Conservation (phyloP, 345 rosid genomes). For the Draba incana region DNA sequence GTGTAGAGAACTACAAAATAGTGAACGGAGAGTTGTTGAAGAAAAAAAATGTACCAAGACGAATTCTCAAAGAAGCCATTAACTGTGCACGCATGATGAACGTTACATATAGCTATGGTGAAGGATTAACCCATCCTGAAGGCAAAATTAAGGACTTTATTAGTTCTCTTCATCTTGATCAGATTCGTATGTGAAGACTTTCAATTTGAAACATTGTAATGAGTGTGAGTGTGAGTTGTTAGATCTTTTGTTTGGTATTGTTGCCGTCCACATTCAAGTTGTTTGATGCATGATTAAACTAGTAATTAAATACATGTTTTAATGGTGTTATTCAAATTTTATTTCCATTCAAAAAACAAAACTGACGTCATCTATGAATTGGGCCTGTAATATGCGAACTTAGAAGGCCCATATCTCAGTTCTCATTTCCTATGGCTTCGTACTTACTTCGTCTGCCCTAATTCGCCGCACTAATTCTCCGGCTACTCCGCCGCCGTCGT, state of each 20-base stretch:
- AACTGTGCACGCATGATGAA: constrained; percentile 16
- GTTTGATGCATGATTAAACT: no score
- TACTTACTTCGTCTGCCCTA: constrained; percentile 25
- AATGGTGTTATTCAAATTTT: no score
- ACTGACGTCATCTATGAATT: neutral
- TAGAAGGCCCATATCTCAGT: constrained; percentile 3
- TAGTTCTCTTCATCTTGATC: neutral
- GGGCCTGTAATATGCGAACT: constrained; percentile 9
- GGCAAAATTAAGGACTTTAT: constrained; percentile 18
- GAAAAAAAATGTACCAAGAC: constrained; percentile 4
- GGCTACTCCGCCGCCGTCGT: neutral
- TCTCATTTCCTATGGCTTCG: neutral
- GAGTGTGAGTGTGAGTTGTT: neutral
- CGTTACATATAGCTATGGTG: neutral
- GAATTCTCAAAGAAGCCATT: constrained; percentile 11
- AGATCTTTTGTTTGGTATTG: neutral
- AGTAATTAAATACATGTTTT: no score
- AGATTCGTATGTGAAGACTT: constrained; percentile 3
- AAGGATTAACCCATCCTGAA: constrained; percentile 20
- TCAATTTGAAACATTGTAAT: neutral
- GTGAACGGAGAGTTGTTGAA: constrained; percentile 17
- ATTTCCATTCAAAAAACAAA: no score
- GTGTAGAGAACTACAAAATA: neutral
- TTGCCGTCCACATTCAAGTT: no score
- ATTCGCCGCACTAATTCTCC: neutral